Evolutionary conservation across 768 basidiomycete genomes (phyloP), one percentile per base, ranked within the genome.

Genomic region (Clavulina sp.): DNA sequence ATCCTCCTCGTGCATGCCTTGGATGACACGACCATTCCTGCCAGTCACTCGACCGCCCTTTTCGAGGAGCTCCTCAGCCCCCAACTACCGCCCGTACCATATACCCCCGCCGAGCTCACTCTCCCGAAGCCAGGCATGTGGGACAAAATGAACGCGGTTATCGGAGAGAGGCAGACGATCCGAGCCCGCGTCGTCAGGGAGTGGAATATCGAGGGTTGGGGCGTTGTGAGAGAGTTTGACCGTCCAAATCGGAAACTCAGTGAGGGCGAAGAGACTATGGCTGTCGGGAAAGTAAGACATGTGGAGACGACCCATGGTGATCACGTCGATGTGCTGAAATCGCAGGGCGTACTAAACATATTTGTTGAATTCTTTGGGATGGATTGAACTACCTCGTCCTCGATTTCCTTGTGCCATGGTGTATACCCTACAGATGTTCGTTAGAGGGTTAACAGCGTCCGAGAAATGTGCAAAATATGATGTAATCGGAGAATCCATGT

Each of bases 21-120:
- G 54, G 70, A 87, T 61, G 87, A 91, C 64, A 69, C 66, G 57
- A 79, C 84, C 23, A 86, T 89, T 44, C 78, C 80, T 0, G 69
- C 76, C 57, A 67, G 71, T 0, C 86, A 91, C 61, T 79, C 86
- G 0, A 68, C 70, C 13, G 64, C 68, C 0, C 73, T 91, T 23
- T 86, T 86, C 64, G 69, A 81, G 28, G 67, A 73, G 0, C 74
- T 87, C 52, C 61, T 84, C 29, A 76, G 78, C 21, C 76, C 76
- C 0, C 66, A 73, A 51, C 69, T 87, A 5, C 81, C 82, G 1
- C 60, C 68, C 2, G 53, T 72, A 1, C 69, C 73, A 41, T 54
- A 62, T 0, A 66, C 70, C 18, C 68, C 64, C 60, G 3, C 13
- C 7, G 34, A 53, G 19, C 5, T 24, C 55, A 34, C 62, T 58